These are phyloP conservation scores for Cryptococcus deneoformans DNA, from an alignment of 1,284 basidiomycete genomes.

Conservation along the genomic window DNA sequence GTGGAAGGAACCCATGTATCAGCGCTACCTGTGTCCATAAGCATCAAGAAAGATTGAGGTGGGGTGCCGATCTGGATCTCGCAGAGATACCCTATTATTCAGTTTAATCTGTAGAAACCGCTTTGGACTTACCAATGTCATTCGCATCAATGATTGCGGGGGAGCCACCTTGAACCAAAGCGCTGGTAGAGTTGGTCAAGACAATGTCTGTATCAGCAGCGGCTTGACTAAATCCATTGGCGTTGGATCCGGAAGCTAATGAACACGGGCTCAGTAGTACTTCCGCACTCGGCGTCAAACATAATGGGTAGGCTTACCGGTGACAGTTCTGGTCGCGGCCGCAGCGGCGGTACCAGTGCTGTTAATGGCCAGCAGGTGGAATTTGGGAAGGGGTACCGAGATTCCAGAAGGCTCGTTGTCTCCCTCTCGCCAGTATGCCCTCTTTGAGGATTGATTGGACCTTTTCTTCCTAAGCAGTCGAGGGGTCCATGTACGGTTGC, in stretches of 20 bases:
- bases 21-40: slow-evolving; percentile 83
- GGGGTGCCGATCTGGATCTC: slow-evolving; percentile 74
- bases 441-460: slow-evolving; percentile 1
- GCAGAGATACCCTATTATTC: slow-evolving; percentile 59
- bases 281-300: background rate
- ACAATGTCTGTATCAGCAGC: slow-evolving; percentile 7
- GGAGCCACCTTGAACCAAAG: slow-evolving; percentile 14
- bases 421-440: slow-evolving; percentile 5
- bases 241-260: slow-evolving; percentile 17
- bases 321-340: background rate
- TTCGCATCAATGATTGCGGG: slow-evolving; percentile 23
- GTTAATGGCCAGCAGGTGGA: background rate
- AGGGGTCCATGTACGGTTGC: slow-evolving; percentile 7
- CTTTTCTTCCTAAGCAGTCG: background rate
- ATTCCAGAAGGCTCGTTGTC: background rate
- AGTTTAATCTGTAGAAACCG: background rate
- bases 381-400: background rate
- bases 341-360: background rate
- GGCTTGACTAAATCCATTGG: slow-evolving; percentile 16
- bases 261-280: no score
- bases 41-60: slow-evolving; percentile 64
- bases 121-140: slow-evolving; percentile 16
- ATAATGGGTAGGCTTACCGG: slow-evolving; percentile 1
- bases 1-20: slow-evolving; percentile 73
- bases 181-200: slow-evolving; percentile 11